A percentile compares a stretch with the other conserved stretches of the same genome.
These are phyloP conservation scores for Kwoniella sp. DNA, from an alignment of 768 basidiomycete species.

Conservation along the genomic window DNA sequence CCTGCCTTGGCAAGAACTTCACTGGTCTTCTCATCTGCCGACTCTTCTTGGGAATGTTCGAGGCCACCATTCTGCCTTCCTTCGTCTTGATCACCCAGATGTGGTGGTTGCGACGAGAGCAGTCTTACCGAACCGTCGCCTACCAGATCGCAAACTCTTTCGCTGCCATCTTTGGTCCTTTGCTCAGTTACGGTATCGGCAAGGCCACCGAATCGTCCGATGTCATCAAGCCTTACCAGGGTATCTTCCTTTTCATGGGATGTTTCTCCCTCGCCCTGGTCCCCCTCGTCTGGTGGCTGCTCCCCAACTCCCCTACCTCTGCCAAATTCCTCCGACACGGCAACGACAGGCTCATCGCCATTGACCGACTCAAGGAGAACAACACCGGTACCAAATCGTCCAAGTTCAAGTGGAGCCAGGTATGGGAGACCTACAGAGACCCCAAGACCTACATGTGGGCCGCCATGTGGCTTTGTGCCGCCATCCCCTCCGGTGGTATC, in stretches of 20 bases:
- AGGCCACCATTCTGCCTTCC: constrained; percentile 61
- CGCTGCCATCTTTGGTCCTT: constrained; percentile 42
- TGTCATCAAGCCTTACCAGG: constrained; percentile 43
- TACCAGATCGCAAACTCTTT: constrained; percentile 41
- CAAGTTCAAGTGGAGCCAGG: constrained; percentile 49
- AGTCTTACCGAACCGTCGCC: constrained; percentile 37
- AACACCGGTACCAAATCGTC: constrained; percentile 51
- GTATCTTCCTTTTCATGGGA: constrained; percentile 53
- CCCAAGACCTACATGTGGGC: constrained; percentile 50
- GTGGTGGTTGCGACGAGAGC: constrained; percentile 50
- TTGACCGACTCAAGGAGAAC: constrained; percentile 53
- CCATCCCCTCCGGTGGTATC: constrained; percentile 49
- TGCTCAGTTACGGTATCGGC: constrained; percentile 43
- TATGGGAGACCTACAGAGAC: constrained; percentile 49
- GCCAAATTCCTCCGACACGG: constrained; percentile 51
- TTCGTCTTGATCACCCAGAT: constrained; percentile 60
- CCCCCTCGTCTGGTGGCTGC: constrained; percentile 44
- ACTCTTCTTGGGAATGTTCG: constrained; percentile 61
- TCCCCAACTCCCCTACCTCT: constrained; percentile 52
- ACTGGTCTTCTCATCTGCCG: constrained; percentile 58
- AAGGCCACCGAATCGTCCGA: constrained; percentile 20
- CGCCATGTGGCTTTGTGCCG: constrained; percentile 51
- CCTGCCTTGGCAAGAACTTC: constrained; percentile 35
- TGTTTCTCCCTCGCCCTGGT: constrained; percentile 40
- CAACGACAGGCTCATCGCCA: constrained; percentile 51